Base-by-base conservation (phyloP, 768 basidiomycete genomes). In the Collybia nuda region DNA sequence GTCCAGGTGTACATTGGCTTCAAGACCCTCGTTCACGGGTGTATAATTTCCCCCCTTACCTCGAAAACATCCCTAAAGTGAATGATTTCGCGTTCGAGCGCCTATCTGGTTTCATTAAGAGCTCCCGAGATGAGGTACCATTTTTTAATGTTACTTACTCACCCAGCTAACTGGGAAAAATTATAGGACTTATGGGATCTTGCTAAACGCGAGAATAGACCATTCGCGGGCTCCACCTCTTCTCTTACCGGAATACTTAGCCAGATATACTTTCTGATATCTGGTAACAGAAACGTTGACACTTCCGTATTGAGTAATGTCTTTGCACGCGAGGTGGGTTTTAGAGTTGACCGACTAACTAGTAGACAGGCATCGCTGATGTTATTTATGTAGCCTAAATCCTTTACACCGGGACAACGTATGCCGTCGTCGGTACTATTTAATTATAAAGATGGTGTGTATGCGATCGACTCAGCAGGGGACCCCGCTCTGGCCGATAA, bases 191-290 rank as follows among this genome's bases (percentile, higher is more conserved):
- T 96, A 8, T 73, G 75, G 53, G 58, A 61, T 8, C 68, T 96
- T 12, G 87, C 89, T 1, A 73, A 77, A 56, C 65, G 69, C 38
- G 75, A 90, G 52, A 67, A 76, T 0, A 78, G 80, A 38, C 72
- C 60, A 22, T 97, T 90, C 63, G 81, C 81, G 2, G 96, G 95
- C 3, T 95, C 92, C 2, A 98, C 95, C 0, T 96, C 93, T 6
- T 93, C 92, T 1, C 67, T 97, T 45, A 86, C 92, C 0, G 85
- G 88, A 29, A 82, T 94, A 59, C 74, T 97, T 38, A 77, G 82
- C 39, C 93, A 98, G 42, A 82, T 96, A 15, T 98, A 97, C 63
- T 92, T 93, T 62, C 75, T 93, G 15, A 73, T 97, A 4, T 93
- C 91, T 19, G 80, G 80, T 17, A 79, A 86, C 55, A 87, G 82